phyloP scores from a whole-genome alignment of 1,284 basidiomycete genomes.

The Tausonia pullulans region DNA sequence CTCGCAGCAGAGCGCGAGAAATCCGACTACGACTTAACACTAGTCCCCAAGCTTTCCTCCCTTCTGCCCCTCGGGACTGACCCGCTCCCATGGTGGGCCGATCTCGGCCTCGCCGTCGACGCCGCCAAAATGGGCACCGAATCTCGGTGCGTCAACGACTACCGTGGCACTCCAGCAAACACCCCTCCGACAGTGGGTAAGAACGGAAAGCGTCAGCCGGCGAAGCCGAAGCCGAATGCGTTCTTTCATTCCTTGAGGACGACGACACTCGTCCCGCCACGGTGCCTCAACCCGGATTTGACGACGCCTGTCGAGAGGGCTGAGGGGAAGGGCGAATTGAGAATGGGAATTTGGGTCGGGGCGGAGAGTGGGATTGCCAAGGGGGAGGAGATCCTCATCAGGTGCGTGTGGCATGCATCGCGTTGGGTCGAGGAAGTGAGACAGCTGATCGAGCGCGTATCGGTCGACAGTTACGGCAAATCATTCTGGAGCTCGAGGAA shows the following conservation, averaged over 20 bases:
- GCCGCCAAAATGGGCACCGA: conserved; percentile 8
- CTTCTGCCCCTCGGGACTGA: not conserved
- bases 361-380: conserved; percentile 9
- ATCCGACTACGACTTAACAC: conserved; percentile 13
- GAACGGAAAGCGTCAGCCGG: not conserved
- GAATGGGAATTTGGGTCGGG: conserved; percentile 15
- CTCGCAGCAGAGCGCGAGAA: conserved; percentile 1
- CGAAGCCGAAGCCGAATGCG: conserved; percentile 9
- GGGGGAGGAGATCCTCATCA: conserved; percentile 16
- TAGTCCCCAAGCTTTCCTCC: not conserved
- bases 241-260: conserved; percentile 15
- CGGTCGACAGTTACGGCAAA: conserved; percentile 11
- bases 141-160: conserved; percentile 13
- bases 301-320: conserved; percentile 5
- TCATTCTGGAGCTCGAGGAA: conserved; percentile 8
- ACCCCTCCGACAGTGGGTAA: too few relatives aligned
- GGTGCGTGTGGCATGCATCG: not conserved
- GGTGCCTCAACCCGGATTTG: not conserved
- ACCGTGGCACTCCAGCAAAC: conserved; percentile 10
- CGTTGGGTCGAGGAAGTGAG: not conserved
- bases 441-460: not conserved
- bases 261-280: not conserved
- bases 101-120: conserved; percentile 4
- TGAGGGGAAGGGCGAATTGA: conserved; percentile 4
- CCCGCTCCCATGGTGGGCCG: not conserved